These are phyloP conservation scores for Leccinum aurantiacum DNA, from an alignment of 768 basidiomycete species.

Conservation along the genomic window DNA sequence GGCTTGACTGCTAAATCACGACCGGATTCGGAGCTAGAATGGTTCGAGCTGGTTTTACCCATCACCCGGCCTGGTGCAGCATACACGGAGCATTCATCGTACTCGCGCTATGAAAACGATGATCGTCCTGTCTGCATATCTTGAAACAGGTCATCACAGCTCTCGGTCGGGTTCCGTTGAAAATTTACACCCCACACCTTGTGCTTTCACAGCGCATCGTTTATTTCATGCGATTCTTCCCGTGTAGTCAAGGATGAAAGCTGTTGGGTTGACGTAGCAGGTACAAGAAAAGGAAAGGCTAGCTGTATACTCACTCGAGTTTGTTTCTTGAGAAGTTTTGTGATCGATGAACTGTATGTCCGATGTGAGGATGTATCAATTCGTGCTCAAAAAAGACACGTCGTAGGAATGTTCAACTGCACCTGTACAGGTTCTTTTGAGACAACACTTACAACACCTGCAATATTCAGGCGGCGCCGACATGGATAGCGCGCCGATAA, in stretches of 20 bases:
- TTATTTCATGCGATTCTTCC: not conserved
- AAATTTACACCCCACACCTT: not conserved
- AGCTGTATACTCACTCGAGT: not conserved
- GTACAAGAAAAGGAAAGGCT: not conserved
- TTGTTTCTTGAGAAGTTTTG: not conserved
- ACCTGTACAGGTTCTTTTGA: too few species aligned
- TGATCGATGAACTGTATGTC: not conserved
- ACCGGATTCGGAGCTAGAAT: not conserved
- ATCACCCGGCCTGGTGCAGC: not conserved
- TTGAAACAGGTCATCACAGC: not conserved
- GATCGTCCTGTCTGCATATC: not conserved
- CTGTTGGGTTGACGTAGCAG: too few species aligned
- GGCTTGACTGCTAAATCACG: not conserved
- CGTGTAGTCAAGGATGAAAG: not conserved
- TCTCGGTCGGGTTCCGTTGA: not conserved
- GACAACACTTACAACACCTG: too few species aligned
- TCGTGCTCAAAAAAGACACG: not conserved
- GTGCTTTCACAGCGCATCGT: not conserved
- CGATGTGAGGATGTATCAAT: not conserved
- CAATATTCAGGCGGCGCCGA: not conserved
- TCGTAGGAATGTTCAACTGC: not conserved
- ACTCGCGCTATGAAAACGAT: not conserved
- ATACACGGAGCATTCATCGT: not conserved
- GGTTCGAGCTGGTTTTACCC: not conserved
- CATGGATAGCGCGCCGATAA: too few species aligned